Evolutionary conservation across 495 filamentous ascomycete genomes (phyloP), one percentile per base, ranked within the genome.

Genomic region (Annulohypoxylon bovei): DNA sequence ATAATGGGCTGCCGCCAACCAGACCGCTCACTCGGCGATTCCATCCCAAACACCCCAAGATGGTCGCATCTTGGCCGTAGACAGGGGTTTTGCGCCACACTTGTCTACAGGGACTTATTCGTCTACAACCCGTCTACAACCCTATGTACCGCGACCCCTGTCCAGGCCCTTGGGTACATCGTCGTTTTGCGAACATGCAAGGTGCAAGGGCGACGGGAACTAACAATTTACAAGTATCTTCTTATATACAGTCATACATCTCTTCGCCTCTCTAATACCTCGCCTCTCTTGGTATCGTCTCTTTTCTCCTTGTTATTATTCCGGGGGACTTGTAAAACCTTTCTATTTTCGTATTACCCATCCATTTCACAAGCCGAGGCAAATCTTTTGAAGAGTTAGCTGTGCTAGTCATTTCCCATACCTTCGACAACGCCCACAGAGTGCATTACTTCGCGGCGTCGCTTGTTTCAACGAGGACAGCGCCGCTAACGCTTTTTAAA

Each of bases 151-250:
- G 37, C 33, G 40, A 63, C 67, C 71, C 71, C 55, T 70, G 71
- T 57, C 66, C 18, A 60, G 32, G 49, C 33, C 66, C 40, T 67
- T 62, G 53, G 71, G 71, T 73, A 73, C 71, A 69, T 70, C 65
- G 54, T 54, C 57, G 40, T 66, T 50, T 70, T 67, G 39, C 55
- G 62, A 59, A 52, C 23, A 62, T 70, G 50, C 62, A 68, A 54
- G 55, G 66, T 70, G 35, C 50, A 69, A 69, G 46, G 65, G 50
- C 59, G 56, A 67, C 73, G 66, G 39, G 53, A 71, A 71, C 70
- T 72, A 74, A 67, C 61, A 70, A 68, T 62, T 62, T 73, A 42
- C 67, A 68, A 58, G 73, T 70, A 75, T 72, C 73, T 73, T 73
- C 62, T 71, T 75, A 77, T 72, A 72, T 74, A 75, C 64, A 56